Base-by-base conservation (phyloP, 2,329 filamentous ascomycete species). In the Elsinoe necatrix region DNA sequence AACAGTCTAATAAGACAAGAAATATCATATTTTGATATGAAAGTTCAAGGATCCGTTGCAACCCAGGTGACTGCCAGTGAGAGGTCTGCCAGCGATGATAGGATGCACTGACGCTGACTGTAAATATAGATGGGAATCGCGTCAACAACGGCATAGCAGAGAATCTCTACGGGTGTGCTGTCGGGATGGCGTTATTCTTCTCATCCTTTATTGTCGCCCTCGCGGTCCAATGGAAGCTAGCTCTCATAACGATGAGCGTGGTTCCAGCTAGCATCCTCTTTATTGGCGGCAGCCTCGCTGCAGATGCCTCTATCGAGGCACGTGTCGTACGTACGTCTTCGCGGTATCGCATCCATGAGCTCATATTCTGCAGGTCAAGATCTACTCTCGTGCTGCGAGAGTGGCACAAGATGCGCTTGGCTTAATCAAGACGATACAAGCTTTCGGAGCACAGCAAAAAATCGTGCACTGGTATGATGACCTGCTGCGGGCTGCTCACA, bases 21-120 rank as follows among this genome's bases (percentile, higher is more conserved):
- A 50, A 79, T 88, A 45, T 80, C 84, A 59, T 81, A 84, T 34
- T 80, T 87, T 43, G 85, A 88, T 67, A 80, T 80, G 16, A 66
- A 70, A 2, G 69, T 70, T 4, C 66, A 81, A 0, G 83, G 83
- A 1, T 74, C 79, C n/a, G 79, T 80, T 0, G 81, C 82, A 0
- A 76, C 75, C 12, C 82, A 82, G 34, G 84, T 86, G 60, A 85
- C 83, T 0, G 77, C 80, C 1, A 82, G 60, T 61, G 21, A 20
- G 18, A 14, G 5, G 12, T 11, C 9, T n/a, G 7, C n/a, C 12
- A 25, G 47, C 56, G 11, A 12, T 62, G 42, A 61, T 56, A 9
- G 58, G 58, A 42, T 64, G 60, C 1, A 63, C 63, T n/a, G 27
- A 29, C 9, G 27, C 27, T 29, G 27, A 29, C 27, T 29, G 27